These are phyloP conservation scores for Coffea canephora DNA, from an alignment of 257 asterid genomes.

Conservation along the genomic window DNA sequence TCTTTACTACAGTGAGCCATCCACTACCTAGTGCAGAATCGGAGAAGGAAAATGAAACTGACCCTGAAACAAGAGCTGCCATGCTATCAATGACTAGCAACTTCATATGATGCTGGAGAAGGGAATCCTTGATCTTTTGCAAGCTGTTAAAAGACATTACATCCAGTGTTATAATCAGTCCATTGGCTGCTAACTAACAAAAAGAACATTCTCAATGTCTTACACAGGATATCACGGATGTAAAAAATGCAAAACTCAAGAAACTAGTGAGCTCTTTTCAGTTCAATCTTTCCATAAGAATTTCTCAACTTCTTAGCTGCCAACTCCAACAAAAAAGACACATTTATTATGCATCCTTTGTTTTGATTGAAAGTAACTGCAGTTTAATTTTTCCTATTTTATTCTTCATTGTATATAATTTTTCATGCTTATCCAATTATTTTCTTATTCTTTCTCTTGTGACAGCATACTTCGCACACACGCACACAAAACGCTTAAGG, in stretches of 20 bases:
- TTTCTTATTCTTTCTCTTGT: too few relatives aligned
- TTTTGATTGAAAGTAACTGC: too few relatives aligned
- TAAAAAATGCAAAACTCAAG: not conserved
- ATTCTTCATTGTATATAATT: too few relatives aligned
- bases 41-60: slow-evolving; percentile 27
- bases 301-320: slow-evolving; percentile 3
- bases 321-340: not conserved
- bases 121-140: slow-evolving; percentile 63
- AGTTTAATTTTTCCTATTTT: too few relatives aligned
- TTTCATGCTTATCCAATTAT: too few relatives aligned
- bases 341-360: too few relatives aligned
- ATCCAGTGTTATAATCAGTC: not conserved
- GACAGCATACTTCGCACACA: too few relatives aligned
- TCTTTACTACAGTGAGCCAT: too few relatives aligned
- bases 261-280: not conserved
- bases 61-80: slow-evolving; percentile 86
- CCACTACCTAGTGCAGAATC: not conserved
- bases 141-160: slow-evolving; percentile 45
- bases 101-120: slow-evolving; percentile 63
- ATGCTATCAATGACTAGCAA: slow-evolving; percentile 80
- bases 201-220: not conserved
- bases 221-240: not conserved
- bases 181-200: not conserved
- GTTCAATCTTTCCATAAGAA: not conserved
- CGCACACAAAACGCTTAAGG: not conserved